A percentile compares a stretch with the other conserved stretches of the same genome.
Conservation (phyloP, 768 basidiomycete species). For the Peribolospora kevripleyi region DNA sequence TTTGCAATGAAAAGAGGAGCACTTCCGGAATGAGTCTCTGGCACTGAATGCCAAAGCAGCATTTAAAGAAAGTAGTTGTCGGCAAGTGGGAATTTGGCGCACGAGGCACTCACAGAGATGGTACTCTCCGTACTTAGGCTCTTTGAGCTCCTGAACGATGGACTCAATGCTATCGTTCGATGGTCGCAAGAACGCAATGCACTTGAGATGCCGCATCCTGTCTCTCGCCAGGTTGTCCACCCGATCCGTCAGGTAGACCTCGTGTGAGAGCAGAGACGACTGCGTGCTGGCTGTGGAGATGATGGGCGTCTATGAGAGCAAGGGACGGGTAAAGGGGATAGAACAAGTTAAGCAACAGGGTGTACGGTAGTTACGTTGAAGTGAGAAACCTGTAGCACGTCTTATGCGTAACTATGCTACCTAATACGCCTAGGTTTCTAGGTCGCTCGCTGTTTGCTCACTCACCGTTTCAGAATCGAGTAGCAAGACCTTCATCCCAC, state of each 20-base stretch:
- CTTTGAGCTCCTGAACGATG: constrained; percentile 55
- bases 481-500: constrained; percentile 83
- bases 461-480: constrained; percentile 80
- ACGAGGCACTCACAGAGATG: constrained; percentile 28
- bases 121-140: constrained; percentile 92
- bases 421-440: too few species aligned
- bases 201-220: constrained; percentile 23
- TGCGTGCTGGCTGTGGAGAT: constrained; percentile 86
- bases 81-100: not conserved
- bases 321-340: not conserved
- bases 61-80: not conserved
- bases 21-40: too few species aligned
- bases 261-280: constrained; percentile 71
- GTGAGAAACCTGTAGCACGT: not conserved
- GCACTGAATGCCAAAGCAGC: too few species aligned
- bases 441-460: not conserved
- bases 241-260: constrained; percentile 91
- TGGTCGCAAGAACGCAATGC: constrained; percentile 40
- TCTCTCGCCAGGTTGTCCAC: constrained; percentile 51
- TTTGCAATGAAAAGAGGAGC: too few species aligned
- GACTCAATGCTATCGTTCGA: constrained; percentile 59
- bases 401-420: not conserved
- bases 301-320: constrained; percentile 45
- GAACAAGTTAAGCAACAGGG: not conserved
- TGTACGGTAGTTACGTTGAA: not conserved